These are phyloP conservation scores for Trichoderma cornu-damae DNA, from an alignment of 2,329 filamentous ascomycete genomes.

Conservation along the genomic window DNA sequence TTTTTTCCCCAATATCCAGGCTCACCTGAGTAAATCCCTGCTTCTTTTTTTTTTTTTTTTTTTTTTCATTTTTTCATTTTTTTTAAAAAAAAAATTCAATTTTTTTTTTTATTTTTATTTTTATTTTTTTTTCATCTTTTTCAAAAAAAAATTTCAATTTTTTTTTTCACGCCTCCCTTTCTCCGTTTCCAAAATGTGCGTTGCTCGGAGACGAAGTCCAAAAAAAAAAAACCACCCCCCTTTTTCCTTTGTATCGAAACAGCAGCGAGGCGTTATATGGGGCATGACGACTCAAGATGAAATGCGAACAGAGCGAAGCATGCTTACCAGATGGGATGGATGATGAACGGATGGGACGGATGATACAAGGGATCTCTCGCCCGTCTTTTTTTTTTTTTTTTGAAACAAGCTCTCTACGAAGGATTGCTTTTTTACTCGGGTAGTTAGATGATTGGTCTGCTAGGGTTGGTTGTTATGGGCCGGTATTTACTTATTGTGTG, in stretches of 20 bases:
- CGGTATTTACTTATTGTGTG: neutral
- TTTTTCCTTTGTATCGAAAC: constrained; percentile 15
- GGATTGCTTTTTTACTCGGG: neutral
- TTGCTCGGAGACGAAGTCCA: constrained; percentile 1
- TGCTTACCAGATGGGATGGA: constrained; percentile 4
- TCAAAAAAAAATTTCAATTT: neutral
- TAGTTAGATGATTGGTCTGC: neutral
- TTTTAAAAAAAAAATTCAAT: too few relatives aligned
- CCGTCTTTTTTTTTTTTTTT: neutral
- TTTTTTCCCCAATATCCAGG: neutral
- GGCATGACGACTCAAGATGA: constrained; percentile 8
- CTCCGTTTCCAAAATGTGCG: constrained; percentile 4
- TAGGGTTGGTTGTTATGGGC: neutral
- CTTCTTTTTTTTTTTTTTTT: neutral
- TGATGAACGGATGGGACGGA: neutral
- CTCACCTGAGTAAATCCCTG: neutral
- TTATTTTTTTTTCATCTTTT: too few relatives aligned
- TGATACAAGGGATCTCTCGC: neutral
- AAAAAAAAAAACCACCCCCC: neutral
- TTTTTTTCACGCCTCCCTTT: neutral
- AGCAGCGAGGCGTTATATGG: constrained; percentile 21
- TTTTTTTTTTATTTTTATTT: too few relatives aligned
- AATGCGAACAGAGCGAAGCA: constrained; percentile 10
- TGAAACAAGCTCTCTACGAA: neutral
- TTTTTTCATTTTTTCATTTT: neutral